Evolutionary conservation across 1,139 yeast species (phyloP).

Genomic region (Debaryomycetaceae sp.): DNA sequence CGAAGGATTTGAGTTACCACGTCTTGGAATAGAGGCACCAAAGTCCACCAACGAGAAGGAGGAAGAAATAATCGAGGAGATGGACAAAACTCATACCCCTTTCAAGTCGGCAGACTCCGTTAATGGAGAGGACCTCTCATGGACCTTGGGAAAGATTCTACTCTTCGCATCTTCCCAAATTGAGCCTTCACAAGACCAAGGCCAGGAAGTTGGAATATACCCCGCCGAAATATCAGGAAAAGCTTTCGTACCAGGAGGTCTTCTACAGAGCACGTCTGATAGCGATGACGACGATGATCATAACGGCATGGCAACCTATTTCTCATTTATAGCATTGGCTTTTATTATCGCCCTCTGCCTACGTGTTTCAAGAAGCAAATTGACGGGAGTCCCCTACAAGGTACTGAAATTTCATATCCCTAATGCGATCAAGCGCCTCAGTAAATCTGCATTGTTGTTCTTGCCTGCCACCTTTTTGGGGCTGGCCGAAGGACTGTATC

Average conservation of each 20-base stretch:
- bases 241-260: constrained; percentile 34
- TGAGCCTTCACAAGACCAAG: constrained; percentile 18
- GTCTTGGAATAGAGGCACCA: constrained; percentile 50
- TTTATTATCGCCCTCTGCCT: constrained; percentile 16
- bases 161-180: constrained; percentile 58
- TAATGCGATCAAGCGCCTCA: not conserved
- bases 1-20: constrained; percentile 74
- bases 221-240: constrained; percentile 50
- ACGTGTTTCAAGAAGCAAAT: constrained; percentile 14
- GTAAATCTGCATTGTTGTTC: not conserved
- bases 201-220: constrained; percentile 43
- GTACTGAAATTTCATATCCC: constrained; percentile 15
- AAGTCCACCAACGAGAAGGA: constrained; percentile 13
- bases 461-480: not conserved
- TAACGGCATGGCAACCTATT: not conserved
- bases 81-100: constrained; percentile 43
- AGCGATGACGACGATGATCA: constrained; percentile 23
- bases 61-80: constrained; percentile 19
- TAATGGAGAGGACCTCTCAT: constrained; percentile 58
- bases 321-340: constrained; percentile 5
- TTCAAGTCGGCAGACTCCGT: constrained; percentile 60
- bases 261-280: constrained; percentile 8
- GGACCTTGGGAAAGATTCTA: constrained; percentile 64
- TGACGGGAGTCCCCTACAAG: constrained; percentile 13
- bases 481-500: constrained; percentile 5